These are phyloP conservation scores for Trichoderma parareesei DNA, from an alignment of 495 filamentous ascomycete genomes.

Conservation along the genomic window DNA sequence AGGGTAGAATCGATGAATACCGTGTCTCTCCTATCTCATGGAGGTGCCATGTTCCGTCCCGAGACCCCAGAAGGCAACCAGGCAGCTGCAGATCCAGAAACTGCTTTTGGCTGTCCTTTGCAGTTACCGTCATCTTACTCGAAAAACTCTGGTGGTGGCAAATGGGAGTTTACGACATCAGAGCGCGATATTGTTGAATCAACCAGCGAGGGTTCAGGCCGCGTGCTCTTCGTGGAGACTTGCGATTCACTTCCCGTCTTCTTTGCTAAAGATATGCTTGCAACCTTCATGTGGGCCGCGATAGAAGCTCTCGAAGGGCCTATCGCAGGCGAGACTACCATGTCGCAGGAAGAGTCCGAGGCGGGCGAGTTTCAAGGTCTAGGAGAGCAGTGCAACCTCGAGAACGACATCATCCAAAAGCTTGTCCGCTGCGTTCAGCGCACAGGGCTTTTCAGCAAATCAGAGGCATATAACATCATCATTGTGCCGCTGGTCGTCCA, in stretches of 20 bases:
- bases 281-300: slow-evolving; percentile 16
- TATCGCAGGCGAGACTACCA: too few species aligned
- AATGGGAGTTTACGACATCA: not conserved
- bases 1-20: too few species aligned
- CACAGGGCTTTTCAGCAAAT: not conserved
- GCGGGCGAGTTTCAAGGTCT: too few species aligned
- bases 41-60: too few species aligned
- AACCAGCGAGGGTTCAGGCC: too few species aligned
- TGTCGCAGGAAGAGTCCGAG: too few species aligned
- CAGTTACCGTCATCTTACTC: not conserved
- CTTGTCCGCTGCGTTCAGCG: slow-evolving; percentile 1
- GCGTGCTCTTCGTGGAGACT: not conserved
- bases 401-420: not conserved
- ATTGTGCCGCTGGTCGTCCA: slow-evolving; percentile 1
- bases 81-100: too few species aligned
- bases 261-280: slow-evolving; percentile 12
- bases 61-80: too few species aligned
- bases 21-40: too few species aligned
- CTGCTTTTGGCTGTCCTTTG: not conserved
- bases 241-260: not conserved
- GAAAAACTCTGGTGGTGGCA: not conserved
- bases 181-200: too few species aligned
- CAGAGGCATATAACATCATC: not conserved
- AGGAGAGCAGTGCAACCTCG: not conserved
- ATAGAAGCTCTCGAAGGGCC: slow-evolving; percentile 6